phyloP scores from a whole-genome alignment of 2,329 filamentous ascomycete genomes.

The Colletotrichum liriopes region DNA sequence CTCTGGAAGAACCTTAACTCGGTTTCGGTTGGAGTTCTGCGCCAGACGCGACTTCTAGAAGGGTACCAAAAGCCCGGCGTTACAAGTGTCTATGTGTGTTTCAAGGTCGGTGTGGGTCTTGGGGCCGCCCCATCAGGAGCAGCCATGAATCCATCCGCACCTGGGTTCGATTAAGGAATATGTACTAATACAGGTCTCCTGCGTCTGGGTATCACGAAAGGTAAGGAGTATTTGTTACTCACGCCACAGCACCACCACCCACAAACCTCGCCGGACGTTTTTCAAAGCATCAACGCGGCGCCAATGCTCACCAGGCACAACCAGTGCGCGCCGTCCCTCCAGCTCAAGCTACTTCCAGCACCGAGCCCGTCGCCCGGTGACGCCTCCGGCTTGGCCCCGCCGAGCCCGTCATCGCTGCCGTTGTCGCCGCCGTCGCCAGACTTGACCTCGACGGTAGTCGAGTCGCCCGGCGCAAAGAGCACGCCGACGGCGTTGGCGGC shows the following conservation, averaged over 20 bases:
- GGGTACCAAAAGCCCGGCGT: background rate
- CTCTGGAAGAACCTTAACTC: background rate
- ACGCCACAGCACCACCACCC: background rate
- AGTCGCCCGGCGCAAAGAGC: constrained; percentile 67
- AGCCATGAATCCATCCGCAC: background rate
- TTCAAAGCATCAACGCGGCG: constrained; percentile 51
- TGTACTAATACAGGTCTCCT: constrained; percentile 22
- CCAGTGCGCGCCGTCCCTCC: constrained; percentile 52
- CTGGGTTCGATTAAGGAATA: constrained; percentile 32
- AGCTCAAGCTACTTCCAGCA: constrained; percentile 51
- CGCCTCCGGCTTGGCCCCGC: constrained; percentile 50
- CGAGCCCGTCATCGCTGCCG: constrained; percentile 47
- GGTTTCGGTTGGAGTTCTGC: background rate
- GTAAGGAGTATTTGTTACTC: constrained; percentile 2
- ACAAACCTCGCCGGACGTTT: background rate
- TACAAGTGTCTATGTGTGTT: background rate
- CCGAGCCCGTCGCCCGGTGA: constrained; percentile 52
- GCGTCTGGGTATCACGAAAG: constrained; percentile 34
- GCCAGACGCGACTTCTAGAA: constrained; percentile 8
- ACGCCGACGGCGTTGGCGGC: constrained; percentile 62
- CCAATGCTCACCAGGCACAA: constrained; percentile 52
- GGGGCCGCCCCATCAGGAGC: background rate
- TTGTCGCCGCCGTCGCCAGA: constrained; percentile 42
- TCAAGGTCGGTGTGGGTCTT: background rate
- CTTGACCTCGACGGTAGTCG: constrained; percentile 60